Base-by-base conservation (phyloP, 371 early-diverging fungal species). In the Zychaea mexicana region DNA sequence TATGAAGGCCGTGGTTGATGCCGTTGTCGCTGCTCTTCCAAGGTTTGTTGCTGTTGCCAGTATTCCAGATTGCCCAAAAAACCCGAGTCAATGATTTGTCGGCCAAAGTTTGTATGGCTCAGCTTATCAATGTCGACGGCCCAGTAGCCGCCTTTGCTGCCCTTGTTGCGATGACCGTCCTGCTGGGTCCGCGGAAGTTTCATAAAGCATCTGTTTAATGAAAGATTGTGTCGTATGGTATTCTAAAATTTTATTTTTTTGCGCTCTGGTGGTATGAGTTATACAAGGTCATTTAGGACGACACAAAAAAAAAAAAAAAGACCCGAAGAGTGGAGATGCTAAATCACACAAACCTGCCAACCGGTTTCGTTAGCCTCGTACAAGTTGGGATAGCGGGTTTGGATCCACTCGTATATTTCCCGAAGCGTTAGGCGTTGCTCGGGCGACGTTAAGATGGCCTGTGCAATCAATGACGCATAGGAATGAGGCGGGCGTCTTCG, bases 181-280 rank as follows among this genome's bases (percentile, higher is more conserved):
- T 77, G 64, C 17, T 82, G 78, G 24, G 83, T 78, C 28, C 90
- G 77, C 7, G 91, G 91, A 27, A 90, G 77, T 62, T 92, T 92
- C 49, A 81, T 75, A 58, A 92, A 92, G 32, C 81, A 84, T 57
- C 81, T 78, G 65, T 92, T 92, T 53, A 92, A 73, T 10, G 89
- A 89, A 19, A 92, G 81, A 69, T 92, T 92, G 75, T 92, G 93
- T 21, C 93, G 76, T 32, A 68, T 92, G 88, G 57, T 81, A 79
- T 68, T 68, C 68, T 68, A 72, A 58, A 52, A 60, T 63, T 57
- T 78, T 76, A 60, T 92, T 93, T 46, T 36, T 59, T 42, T 45
- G 31, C n/a, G 13, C 2, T 15, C 2, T 24, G 10, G 19, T 19
- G 19, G 49, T 49, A 24, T 49, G 49, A 49, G 49, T 17, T 17